phyloP scores from a whole-genome alignment of 2,329 filamentous ascomycete genomes.

The Scytalidium lignicola region DNA sequence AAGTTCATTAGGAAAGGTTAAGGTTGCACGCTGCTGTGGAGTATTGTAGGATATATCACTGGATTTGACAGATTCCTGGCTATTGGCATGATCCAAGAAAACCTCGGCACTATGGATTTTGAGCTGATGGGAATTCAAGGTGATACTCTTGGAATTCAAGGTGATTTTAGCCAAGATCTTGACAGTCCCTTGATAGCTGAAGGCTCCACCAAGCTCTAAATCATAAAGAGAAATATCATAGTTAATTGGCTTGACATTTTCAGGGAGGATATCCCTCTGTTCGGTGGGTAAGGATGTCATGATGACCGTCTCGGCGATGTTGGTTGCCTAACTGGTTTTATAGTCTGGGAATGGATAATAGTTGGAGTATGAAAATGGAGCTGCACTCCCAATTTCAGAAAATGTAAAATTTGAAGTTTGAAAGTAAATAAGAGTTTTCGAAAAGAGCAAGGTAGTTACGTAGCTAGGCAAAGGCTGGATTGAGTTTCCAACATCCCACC shows the following conservation, averaged over 20 bases:
- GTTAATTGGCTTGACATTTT: conserved; percentile 71
- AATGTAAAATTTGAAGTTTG: no score
- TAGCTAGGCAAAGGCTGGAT: not conserved
- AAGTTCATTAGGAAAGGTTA: conserved; percentile 71
- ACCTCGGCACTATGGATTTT: conserved; percentile 67
- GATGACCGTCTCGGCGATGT: not conserved
- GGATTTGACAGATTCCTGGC: conserved; percentile 49
- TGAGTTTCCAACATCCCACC: not conserved
- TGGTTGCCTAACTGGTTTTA: not conserved
- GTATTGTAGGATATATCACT: conserved; percentile 73
- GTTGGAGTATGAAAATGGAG: no score
- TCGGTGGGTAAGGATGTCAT: conserved; percentile 37
- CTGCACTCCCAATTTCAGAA: no score
- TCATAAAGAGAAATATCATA: conserved; percentile 80
- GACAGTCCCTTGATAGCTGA: conserved; percentile 78
- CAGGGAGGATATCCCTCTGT: conserved; percentile 59
- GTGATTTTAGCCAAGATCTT: conserved; percentile 72
- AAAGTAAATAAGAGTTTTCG: no score
- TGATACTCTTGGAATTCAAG: conserved; percentile 68
- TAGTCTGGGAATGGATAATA: not conserved
- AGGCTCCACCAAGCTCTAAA: conserved; percentile 64
- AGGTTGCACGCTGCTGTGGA: conserved; percentile 75
- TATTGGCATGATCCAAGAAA: conserved; percentile 51
- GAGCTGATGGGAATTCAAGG: conserved; percentile 81
- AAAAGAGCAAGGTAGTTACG: no score